phyloP scores from a whole-genome alignment of 306 rosid species.

The Nissolia schottii region DNA sequence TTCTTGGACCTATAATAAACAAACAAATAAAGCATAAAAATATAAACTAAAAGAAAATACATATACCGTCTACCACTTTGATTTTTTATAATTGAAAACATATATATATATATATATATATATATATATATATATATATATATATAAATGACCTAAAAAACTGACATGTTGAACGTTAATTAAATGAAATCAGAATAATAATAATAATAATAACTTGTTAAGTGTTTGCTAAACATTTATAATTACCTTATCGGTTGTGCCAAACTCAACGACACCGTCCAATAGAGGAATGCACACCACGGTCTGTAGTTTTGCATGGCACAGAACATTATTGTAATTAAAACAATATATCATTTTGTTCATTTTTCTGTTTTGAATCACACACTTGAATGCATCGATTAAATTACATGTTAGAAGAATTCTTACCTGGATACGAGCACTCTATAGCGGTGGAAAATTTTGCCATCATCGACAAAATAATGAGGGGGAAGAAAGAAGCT shows the following conservation, averaged over 20 bases:
- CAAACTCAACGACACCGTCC: conserved; percentile 90
- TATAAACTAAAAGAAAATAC: background rate
- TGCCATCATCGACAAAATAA: background rate
- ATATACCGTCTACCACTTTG: too few species aligned
- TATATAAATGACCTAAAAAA: too few species aligned
- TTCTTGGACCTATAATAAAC: conserved; percentile 54
- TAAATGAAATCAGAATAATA: too few species aligned
- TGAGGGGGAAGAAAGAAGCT: background rate
- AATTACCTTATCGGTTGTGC: conserved; percentile 77
- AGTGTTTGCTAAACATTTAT: too few species aligned
- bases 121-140: too few species aligned
- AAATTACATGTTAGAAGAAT: background rate
- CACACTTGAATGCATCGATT: background rate
- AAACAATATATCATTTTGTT: background rate
- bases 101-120: too few species aligned
- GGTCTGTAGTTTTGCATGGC: conserved; percentile 48
- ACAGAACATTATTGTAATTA: background rate
- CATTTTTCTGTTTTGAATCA: background rate
- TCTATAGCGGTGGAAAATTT: conserved; percentile 38
- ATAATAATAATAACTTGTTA: too few species aligned
- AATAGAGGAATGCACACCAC: conserved; percentile 88
- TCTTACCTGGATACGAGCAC: conserved; percentile 83
- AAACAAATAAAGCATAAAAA: background rate
- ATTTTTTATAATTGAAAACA: too few species aligned
- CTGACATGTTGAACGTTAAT: too few species aligned